These are phyloP conservation scores for Ogataea dorogensis DNA, from an alignment of 805 yeast species.

Conservation along the genomic window DNA sequence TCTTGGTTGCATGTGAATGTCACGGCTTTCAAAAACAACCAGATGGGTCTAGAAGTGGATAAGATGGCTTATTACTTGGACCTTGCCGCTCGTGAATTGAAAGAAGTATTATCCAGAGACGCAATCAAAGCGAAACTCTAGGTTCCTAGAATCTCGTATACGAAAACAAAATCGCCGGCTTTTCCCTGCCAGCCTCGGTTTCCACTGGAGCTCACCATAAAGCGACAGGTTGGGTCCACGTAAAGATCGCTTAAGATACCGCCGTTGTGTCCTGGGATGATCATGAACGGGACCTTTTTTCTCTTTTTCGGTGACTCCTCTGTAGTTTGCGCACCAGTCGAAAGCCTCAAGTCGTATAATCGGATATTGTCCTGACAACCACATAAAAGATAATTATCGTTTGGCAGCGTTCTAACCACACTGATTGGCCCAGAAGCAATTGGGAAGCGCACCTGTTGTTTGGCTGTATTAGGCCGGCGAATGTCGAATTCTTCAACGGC, in stretches of 20 bases:
- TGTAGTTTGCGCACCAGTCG: conserved; percentile 16
- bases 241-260: conserved; percentile 75
- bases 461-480: conserved; percentile 54
- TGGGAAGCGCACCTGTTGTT: conserved; percentile 70
- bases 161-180: conserved; percentile 74
- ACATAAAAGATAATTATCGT: conserved; percentile 73
- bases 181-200: conserved; percentile 93
- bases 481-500: conserved; percentile 74
- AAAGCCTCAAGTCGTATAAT: conserved; percentile 66
- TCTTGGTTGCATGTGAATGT: conserved; percentile 86
- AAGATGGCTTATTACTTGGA: conserved; percentile 65
- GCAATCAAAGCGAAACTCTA: conserved; percentile 26
- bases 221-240: conserved; percentile 85
- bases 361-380: conserved; percentile 91
- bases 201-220: conserved; percentile 89
- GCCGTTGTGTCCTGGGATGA: conserved; percentile 96
- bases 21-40: conserved; percentile 64
- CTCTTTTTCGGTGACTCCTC: conserved; percentile 23
- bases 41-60: conserved; percentile 53
- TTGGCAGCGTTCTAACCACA: conserved; percentile 75
- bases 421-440: conserved; percentile 88
- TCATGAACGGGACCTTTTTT: conserved; percentile 71
- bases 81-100: conserved; percentile 80
- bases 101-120: conserved; percentile 48
- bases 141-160: conserved; percentile 68